Percentiles rank a stretch among this genome's conserved stretches.
Conservation (phyloP, 2,329 filamentous ascomycete genomes). For the Neopestalotiopsis sp. region DNA sequence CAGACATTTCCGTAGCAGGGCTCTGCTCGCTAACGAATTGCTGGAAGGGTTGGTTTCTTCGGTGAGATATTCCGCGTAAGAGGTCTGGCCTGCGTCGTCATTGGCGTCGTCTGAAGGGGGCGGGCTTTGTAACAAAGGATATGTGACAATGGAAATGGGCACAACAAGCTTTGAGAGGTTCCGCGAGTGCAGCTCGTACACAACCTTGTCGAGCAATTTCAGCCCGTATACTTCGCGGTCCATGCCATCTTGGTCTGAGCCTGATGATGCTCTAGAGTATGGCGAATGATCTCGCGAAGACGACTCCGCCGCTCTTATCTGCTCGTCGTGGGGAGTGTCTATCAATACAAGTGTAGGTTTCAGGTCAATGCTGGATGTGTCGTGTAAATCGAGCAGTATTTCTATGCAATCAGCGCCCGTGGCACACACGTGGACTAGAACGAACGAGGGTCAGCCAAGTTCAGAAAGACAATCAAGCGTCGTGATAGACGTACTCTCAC, state of each 20-base stretch:
- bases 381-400: conserved; percentile 58
- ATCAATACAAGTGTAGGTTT: conserved; percentile 63
- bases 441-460: conserved; percentile 21
- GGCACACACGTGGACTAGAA: conserved; percentile 60
- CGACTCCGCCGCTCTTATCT: conserved; percentile 40
- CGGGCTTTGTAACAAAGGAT: conserved; percentile 34
- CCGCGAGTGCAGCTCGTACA: conserved; percentile 61
- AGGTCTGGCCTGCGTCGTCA: conserved; percentile 25
- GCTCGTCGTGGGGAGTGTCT: conserved; percentile 59
- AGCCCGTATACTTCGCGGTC: conserved; percentile 61
- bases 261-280: conserved; percentile 41
- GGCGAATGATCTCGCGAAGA: conserved; percentile 50
- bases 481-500: conserved; percentile 48
- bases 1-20: conserved; percentile 71
- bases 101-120: conserved; percentile 37
- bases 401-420: conserved; percentile 58
- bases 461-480: conserved; percentile 16
- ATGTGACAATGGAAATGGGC: conserved; percentile 58
- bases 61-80: conserved; percentile 30
- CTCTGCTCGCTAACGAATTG: conserved; percentile 43
- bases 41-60: conserved; percentile 34
- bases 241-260: conserved; percentile 43
- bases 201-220: conserved; percentile 58
- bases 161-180: conserved; percentile 62
- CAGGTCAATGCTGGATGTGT: conserved; percentile 55